Conservation (phyloP, 2,329 filamentous ascomycete species). For the Pseudonectria foliicola region DNA sequence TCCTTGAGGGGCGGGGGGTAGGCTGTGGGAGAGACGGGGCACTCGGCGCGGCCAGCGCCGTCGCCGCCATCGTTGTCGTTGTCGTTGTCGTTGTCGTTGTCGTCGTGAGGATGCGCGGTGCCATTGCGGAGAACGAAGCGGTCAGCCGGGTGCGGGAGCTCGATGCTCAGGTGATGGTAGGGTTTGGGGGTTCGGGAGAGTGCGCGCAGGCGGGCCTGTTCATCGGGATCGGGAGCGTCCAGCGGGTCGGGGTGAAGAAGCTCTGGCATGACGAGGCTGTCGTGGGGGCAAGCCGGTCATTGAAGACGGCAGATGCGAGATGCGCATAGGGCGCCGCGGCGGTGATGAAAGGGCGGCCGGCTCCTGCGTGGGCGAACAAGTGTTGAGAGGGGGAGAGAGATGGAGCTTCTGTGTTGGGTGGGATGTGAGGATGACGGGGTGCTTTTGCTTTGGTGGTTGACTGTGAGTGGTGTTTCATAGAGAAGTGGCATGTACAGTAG, state of each 20-base stretch:
- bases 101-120: constrained; percentile 12
- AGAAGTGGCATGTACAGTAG: constrained; percentile 6
- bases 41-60: too few species aligned
- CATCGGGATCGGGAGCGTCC: constrained; percentile 26
- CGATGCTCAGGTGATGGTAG: constrained; percentile 53
- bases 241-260: constrained; percentile 31
- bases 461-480: constrained; percentile 14
- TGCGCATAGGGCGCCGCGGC: constrained; percentile 15
- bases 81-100: constrained; percentile 8
- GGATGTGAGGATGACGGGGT: constrained; percentile 3
- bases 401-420: constrained; percentile 2
- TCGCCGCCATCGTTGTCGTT: constrained; percentile 10
- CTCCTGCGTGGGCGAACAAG: too few species aligned
- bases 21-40: constrained; percentile 14
- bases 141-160: constrained; percentile 47
- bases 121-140: constrained; percentile 21
- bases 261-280: constrained; percentile 39
- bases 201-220: constrained; percentile 36
- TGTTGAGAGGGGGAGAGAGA: too few species aligned
- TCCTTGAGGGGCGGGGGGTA: constrained; percentile 37
- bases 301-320: constrained; percentile 15
- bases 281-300: constrained; percentile 18
- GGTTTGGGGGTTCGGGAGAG: constrained; percentile 60
- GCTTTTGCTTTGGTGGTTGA: constrained; percentile 3
- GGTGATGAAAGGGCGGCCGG: constrained; percentile 2